These are phyloP conservation scores for Lecanicillium sp. DNA, from an alignment of 2,329 filamentous ascomycete genomes.

Conservation along the genomic window DNA sequence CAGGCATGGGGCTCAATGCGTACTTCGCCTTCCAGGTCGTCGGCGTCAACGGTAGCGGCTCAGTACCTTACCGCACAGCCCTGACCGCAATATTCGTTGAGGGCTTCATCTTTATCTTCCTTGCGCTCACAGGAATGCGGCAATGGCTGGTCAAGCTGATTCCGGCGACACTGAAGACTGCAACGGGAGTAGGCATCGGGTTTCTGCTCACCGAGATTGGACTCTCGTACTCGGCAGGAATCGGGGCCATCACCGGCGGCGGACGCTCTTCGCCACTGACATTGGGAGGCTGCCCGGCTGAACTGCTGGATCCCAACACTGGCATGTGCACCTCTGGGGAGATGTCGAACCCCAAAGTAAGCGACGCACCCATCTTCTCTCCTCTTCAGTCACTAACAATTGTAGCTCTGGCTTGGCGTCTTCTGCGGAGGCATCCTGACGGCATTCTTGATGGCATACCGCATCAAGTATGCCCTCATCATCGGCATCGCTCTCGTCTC, in stretches of 20 bases:
- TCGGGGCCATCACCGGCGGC: slow-evolving; percentile 73
- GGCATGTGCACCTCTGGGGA: slow-evolving; percentile 53
- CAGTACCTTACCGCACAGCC: slow-evolving; percentile 53
- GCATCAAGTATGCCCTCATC: slow-evolving; percentile 69
- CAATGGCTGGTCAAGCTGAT: slow-evolving; percentile 67
- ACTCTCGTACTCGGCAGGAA: slow-evolving; percentile 72
- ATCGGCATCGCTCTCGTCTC: slow-evolving; percentile 67
- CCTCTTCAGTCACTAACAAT: background rate
- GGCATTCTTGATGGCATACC: slow-evolving; percentile 72
- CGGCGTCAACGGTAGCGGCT: slow-evolving; percentile 51
- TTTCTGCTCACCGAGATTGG: slow-evolving; percentile 59
- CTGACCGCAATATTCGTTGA: slow-evolving; percentile 60
- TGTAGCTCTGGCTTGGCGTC: slow-evolving; percentile 76
- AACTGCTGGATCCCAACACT: slow-evolving; percentile 40
- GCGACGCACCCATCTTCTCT: slow-evolving; percentile 13
- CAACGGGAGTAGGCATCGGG: slow-evolving; percentile 60
- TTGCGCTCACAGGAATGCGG: slow-evolving; percentile 62
- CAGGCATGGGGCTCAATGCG: slow-evolving; percentile 62
- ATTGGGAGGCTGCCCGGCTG: slow-evolving; percentile 64
- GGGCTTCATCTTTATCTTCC: slow-evolving; percentile 57
- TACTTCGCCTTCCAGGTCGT: slow-evolving; percentile 65
- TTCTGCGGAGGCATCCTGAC: slow-evolving; percentile 75
- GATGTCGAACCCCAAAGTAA: slow-evolving; percentile 69
- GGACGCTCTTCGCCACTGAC: slow-evolving; percentile 61
- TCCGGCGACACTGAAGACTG: slow-evolving; percentile 58